Conservation (phyloP, 2,329 filamentous ascomycete genomes). For the Arachnopeziza araneosa region DNA sequence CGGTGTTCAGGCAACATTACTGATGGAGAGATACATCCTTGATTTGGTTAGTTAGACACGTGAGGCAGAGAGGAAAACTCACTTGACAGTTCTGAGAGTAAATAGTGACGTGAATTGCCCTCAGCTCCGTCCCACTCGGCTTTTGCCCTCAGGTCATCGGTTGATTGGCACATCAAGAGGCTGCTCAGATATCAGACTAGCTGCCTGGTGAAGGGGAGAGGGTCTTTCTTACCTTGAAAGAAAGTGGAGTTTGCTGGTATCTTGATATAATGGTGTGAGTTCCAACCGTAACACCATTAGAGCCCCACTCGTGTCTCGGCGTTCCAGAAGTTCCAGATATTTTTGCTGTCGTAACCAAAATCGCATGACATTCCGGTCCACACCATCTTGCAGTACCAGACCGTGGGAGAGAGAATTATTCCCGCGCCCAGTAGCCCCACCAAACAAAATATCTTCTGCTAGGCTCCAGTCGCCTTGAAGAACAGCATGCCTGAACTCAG, state of each 20-base stretch:
- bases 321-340: slow-evolving; percentile 83
- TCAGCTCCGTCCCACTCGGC: slow-evolving; percentile 81
- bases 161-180: slow-evolving; percentile 80
- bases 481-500: slow-evolving; percentile 78
- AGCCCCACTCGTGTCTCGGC: slow-evolving; percentile 65
- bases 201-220: not conserved
- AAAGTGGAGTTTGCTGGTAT: slow-evolving; percentile 70
- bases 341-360: slow-evolving; percentile 92
- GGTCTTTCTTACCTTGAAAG: slow-evolving; percentile 58
- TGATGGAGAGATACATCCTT: slow-evolving; percentile 86
- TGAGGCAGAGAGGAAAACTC: slow-evolving; percentile 31
- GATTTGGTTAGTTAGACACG: slow-evolving; percentile 17
- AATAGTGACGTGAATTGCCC: slow-evolving; percentile 64
- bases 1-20: slow-evolving; percentile 96
- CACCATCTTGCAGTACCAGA: slow-evolving; percentile 68
- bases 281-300: slow-evolving; percentile 81
- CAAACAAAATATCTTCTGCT: slow-evolving; percentile 77
- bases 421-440: slow-evolving; percentile 38
- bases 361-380: slow-evolving; percentile 73
- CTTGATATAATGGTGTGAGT: slow-evolving; percentile 77
- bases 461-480: slow-evolving; percentile 74
- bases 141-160: slow-evolving; percentile 68
- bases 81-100: slow-evolving; percentile 84
- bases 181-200: slow-evolving; percentile 36
- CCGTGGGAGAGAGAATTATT: slow-evolving; percentile 43